Evolutionary conservation across 192 early-diverging fungal genomes (phyloP), one percentile per base, ranked within the genome.

Genomic region (Entomortierella beljakovae): DNA sequence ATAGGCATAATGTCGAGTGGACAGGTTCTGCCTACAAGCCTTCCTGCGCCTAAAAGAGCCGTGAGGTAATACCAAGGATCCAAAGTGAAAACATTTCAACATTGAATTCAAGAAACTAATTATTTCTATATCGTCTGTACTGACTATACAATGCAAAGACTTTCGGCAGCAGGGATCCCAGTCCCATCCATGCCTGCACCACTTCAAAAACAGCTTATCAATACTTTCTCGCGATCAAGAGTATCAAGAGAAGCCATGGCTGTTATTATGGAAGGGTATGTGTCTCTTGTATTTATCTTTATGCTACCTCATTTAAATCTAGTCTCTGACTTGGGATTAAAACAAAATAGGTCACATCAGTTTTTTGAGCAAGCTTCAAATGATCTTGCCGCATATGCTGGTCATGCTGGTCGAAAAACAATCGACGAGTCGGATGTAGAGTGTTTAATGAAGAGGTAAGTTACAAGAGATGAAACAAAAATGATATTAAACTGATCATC

Each of bases 361-460:
- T 83, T 83, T 32, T 80, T 83, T 64, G 82, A 79, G 23, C 82
- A 83, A 51, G 65, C 62, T 3, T 23, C 82, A 13, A 68, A 68
- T 46, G 82, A 83, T 32, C 58, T 83, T 16, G 69, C 68, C 13
- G 82, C 71, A 28, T 83, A 83, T 63, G 82, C 82, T 2, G 28
- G 53, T 2, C 82, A 83, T 68, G 76, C 82, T 8, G 75, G 75
- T n/a, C 59, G 82, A 16, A 71, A 26, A 34, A 80, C 77, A 33
- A 74, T 83, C 28, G 69, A 83, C 18, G 82, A 80, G 31, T 42
- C 42, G 13, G 82, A 83, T 59, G 82, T 83, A 6, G 58, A 71
- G 22, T 62, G 57, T 28, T 37, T 82, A 35, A 82, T 82, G 81
- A 70, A 64, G 57, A 79, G 81, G 81, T 82, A 76, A 3, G 55